Evolutionary conservation across 495 filamentous ascomycete species (phyloP).

Genomic region (Penicillium coffeae): DNA sequence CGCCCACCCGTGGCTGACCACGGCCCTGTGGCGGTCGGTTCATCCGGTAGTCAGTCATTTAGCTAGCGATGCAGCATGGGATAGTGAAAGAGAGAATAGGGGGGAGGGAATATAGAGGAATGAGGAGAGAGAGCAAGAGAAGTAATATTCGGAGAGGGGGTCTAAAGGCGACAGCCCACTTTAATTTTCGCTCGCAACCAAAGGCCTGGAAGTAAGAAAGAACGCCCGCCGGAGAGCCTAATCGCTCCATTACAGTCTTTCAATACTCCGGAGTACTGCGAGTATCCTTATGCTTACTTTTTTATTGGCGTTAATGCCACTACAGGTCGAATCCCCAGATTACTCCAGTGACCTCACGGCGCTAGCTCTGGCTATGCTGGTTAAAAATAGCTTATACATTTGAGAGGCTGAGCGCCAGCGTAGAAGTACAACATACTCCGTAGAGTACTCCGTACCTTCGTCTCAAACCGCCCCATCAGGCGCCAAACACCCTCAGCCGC

Average conservation of each 20-base stretch:
- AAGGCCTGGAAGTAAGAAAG: background rate
- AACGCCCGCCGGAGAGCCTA: background rate
- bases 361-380: too few relatives aligned
- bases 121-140: slow-evolving; percentile 10
- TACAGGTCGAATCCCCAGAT: too few relatives aligned
- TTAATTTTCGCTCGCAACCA: slow-evolving; percentile 1
- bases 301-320: too few relatives aligned
- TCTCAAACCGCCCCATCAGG: too few relatives aligned
- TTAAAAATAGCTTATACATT: too few relatives aligned
- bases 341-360: too few relatives aligned
- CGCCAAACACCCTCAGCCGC: too few relatives aligned
- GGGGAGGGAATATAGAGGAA: slow-evolving; percentile 3
- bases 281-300: too few relatives aligned
- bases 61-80: background rate
- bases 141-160: slow-evolving; percentile 1
- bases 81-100: background rate
- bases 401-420: too few relatives aligned
- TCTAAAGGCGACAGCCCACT: slow-evolving; percentile 9
- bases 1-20: slow-evolving; percentile 57
- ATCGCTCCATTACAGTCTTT: background rate
- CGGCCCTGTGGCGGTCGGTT: slow-evolving; percentile 34
- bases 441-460: too few relatives aligned
- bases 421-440: too few relatives aligned
- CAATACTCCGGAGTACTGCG: too few relatives aligned
- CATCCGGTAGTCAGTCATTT: slow-evolving; percentile 20